Evolutionary conservation across 306 rosid genomes (phyloP), one percentile per base, ranked within the genome.

Genomic region (Fragaria vesca): DNA sequence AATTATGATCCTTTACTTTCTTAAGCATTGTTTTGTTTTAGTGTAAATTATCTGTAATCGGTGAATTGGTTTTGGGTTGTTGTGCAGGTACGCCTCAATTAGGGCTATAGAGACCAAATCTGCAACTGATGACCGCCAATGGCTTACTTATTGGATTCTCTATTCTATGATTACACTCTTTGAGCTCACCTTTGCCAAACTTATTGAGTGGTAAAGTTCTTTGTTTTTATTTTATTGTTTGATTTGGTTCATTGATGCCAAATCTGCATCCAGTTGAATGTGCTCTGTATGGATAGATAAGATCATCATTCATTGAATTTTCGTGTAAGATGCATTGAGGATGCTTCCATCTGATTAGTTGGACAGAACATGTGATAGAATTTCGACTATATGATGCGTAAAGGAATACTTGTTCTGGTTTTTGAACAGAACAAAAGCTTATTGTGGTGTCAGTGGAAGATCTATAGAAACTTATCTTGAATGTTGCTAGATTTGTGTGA

Each of bases 91-190:
- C 75, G 97, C 99, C 20, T 96, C 99, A 9, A 72, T 96, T 63
- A 85, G 94, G 80, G 99, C 98, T 73, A 96, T 93, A 80, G 99
- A 96, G 79, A 91, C 90, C 72, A 91, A 93, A 82, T 90, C 97
- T 68, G 85, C 88, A 40, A 45, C 88, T 21, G 99, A 96, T 72
- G 99, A 96, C 85, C 99, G 89, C 76, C 99, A 96, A 67, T 96
- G 99, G 99, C 94, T 93, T 51, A 96, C 97, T 48, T 96, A 96
- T 73, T 96, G 99, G 99, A 90, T 96, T 79, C 96, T 96, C 8
- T 88, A 96, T 79, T 96, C 99, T 50, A 57, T 96, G 91, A 91
- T 96, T 73, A 96, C 99, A 6, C 94, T 96, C 65, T 76, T 91
- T 78, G 99, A 96, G 85, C 97, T 96, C 74, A 96, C 99, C 65